Percentiles rank a stretch among this genome's conserved stretches.
Evolutionary conservation across 1,139 yeast genomes (phyloP).

Genomic region (Nematodospora anomalae): DNA sequence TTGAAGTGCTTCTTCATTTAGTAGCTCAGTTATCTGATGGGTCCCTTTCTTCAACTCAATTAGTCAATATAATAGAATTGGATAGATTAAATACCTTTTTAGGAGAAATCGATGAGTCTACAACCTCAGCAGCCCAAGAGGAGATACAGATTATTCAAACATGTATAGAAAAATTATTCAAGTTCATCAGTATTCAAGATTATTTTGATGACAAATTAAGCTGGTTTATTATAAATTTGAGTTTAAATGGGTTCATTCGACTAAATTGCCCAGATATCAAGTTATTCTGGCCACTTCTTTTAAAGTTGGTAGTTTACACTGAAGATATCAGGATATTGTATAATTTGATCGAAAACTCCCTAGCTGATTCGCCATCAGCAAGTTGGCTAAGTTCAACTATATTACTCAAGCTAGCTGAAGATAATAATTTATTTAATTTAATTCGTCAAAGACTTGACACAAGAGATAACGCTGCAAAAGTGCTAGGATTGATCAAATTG

Average conservation of each 20-base stretch:
- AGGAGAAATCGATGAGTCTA: neutral
- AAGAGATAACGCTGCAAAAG: constrained; percentile 5
- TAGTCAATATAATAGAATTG: neutral
- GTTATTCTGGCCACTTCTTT: constrained; percentile 10
- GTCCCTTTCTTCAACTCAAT: neutral
- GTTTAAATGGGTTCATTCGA: constrained; percentile 6
- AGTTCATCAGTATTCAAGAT: neutral
- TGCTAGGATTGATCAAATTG: constrained; percentile 7
- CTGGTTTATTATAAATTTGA: constrained; percentile 10
- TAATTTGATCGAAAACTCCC: constrained; percentile 6
- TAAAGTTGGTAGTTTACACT: constrained; percentile 3
- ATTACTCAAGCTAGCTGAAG: constrained; percentile 4
- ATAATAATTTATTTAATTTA: neutral
- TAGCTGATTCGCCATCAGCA: constrained; percentile 1
- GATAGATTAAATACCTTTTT: neutral
- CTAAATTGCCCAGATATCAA: constrained; percentile 6
- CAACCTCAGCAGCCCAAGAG: neutral
- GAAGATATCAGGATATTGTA: constrained; percentile 6
- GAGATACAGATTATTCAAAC: neutral
- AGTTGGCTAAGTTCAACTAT: constrained; percentile 11
- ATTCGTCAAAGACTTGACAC: constrained; percentile 5
- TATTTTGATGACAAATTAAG: constrained; percentile 7
- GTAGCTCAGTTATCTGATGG: neutral
- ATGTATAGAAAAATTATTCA: constrained; percentile 1
- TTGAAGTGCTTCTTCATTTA: neutral